Conservation (phyloP, 306 rosid species). For the Dalbergia cochinchinensis region DNA sequence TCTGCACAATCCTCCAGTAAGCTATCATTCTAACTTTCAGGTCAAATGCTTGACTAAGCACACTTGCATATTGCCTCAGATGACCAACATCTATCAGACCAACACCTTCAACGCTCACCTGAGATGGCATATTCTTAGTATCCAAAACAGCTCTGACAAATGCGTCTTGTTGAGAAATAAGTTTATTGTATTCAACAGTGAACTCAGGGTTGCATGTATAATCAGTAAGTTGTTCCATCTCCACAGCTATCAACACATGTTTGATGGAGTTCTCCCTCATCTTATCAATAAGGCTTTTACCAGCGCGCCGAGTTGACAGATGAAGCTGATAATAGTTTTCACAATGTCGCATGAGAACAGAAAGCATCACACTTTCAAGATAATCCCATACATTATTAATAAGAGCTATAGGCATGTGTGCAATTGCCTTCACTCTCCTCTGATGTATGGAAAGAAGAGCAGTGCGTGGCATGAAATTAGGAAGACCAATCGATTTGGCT, state of each 20-base stretch:
- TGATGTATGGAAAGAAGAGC: conserved; percentile 49
- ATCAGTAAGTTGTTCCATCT: conserved; percentile 63
- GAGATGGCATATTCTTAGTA: neutral
- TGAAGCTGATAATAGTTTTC: conserved; percentile 58
- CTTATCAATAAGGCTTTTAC: conserved; percentile 23
- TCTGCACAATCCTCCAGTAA: conserved; percentile 63
- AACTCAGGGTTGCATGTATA: conserved; percentile 61
- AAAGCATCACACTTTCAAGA: conserved; percentile 43
- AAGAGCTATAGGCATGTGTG: conserved; percentile 43
- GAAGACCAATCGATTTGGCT: conserved; percentile 55
- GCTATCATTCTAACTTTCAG: conserved; percentile 61
- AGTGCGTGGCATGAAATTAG: conserved; percentile 59
- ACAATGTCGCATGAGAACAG: conserved; percentile 43
- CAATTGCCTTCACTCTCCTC: conserved; percentile 47
- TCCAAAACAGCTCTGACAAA: conserved; percentile 15
- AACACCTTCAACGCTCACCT: conserved; percentile 44
- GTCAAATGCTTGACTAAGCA: conserved; percentile 58
- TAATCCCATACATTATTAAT: conserved; percentile 55
- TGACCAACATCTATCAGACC: conserved; percentile 50
- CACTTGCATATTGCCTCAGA: conserved; percentile 18
- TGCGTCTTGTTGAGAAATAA: conserved; percentile 38
- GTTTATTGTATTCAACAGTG: conserved; percentile 36
- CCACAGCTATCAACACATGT: conserved; percentile 46
- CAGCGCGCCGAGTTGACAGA: conserved; percentile 33
- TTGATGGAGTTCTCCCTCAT: conserved; percentile 44